These are phyloP conservation scores for Aspergillus jensenii DNA, from an alignment of 2,329 filamentous ascomycete species.

Conservation along the genomic window DNA sequence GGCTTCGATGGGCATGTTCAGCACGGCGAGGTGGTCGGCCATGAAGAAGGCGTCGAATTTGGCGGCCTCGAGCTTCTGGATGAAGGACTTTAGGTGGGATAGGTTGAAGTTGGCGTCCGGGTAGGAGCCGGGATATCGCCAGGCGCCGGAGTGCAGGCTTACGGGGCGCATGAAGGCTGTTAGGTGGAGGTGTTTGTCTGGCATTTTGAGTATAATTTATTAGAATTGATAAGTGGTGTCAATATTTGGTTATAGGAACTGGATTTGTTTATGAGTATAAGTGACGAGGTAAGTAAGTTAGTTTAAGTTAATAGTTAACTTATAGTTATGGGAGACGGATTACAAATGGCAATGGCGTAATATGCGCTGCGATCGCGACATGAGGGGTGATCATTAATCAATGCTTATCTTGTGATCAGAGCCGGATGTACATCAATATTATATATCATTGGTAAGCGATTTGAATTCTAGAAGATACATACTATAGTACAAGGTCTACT, in stretches of 20 bases:
- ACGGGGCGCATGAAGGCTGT: conserved; percentile 62
- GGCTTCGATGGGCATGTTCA: conserved; percentile 59
- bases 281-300: too few relatives aligned
- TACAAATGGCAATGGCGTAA: conserved; percentile 1
- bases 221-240: neutral
- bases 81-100: conserved; percentile 53
- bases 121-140: conserved; percentile 56
- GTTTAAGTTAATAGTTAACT: too few relatives aligned
- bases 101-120: conserved; percentile 61
- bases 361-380: neutral
- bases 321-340: too few relatives aligned
- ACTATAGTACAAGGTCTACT: too few relatives aligned
- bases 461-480: too few relatives aligned
- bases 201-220: conserved; percentile 7
- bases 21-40: conserved; percentile 55
- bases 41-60: conserved; percentile 60
- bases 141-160: conserved; percentile 56
- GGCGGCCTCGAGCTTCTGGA: conserved; percentile 54
- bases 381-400: neutral
- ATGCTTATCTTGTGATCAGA: neutral
- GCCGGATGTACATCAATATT: too few relatives aligned
- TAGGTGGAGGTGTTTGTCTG: conserved; percentile 47
- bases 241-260: neutral
- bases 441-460: too few relatives aligned
- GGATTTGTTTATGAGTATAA: too few relatives aligned